Base-by-base conservation (phyloP, 495 filamentous ascomycete genomes). In the Parachaetomium inaequale region DNA sequence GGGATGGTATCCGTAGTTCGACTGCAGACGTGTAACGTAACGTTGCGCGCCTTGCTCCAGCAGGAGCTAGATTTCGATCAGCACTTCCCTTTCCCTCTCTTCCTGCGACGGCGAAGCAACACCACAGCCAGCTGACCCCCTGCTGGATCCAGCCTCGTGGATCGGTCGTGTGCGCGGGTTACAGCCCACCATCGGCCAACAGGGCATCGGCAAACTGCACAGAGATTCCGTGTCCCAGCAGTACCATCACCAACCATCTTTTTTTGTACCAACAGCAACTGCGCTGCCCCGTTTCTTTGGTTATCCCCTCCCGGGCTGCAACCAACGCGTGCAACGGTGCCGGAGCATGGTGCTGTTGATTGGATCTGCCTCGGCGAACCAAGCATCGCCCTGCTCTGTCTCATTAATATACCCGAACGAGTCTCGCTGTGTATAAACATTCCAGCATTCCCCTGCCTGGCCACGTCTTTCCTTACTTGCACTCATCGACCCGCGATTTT, bases 1-100 rank as follows among this genome's bases (percentile, higher is more conserved):
- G n/a, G n/a, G 17, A 15, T n/a, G 25, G 8, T 51, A 51, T 31
- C 26, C 11, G n/a, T n/a, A 4, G 29, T 29, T 26, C 25, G 23
- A 32, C 34, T 12, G 17, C 32, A 58, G 67, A 63, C 58, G 54
- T 38, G 70, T 72, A 72, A 68, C 68, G 70, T 72, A 72, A 67
- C 68, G 70, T 72, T 72, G 66, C 66, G 70, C 68, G 70, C 68
- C 61, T 61, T 47, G 40, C 17, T 10, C 42, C 3, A 47, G 42
- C 42, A 57, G 25, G 23, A 49, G 50, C 52, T 12, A 32, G 38
- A 58, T 58, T 62, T 55, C 32, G 63, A 62, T 66, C 59, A 56
- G 34, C 64, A 52, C 25, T 15, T 36, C 25, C 12, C 7, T 4
- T n/a, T 59, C 31, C 34, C 23, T 21, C 19, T 45, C 11, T 25